phyloP scores from a whole-genome alignment of 805 yeast species.

The Sugiyamaella floridensis region DNA sequence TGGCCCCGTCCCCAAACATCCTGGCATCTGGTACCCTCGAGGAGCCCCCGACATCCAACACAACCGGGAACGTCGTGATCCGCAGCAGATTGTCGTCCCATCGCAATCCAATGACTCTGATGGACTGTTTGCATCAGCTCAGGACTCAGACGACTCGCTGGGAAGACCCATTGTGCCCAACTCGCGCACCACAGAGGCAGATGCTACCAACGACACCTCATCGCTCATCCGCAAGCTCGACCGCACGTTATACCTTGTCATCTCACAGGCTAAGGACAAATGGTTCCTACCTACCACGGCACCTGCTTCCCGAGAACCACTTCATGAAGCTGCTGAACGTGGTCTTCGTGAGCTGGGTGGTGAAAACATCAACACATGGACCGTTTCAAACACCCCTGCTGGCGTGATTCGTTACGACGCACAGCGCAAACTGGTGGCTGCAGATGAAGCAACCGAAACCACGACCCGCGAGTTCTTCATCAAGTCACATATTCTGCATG shows the following conservation, averaged over 20 bases:
- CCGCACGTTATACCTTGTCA: constrained; percentile 70
- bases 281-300: constrained; percentile 83
- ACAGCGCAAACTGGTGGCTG: constrained; percentile 17
- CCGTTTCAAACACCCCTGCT: constrained; percentile 85
- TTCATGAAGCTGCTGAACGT: constrained; percentile 67
- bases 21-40: constrained; percentile 69
- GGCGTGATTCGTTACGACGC: constrained; percentile 46
- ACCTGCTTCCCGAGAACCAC: constrained; percentile 39
- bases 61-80: constrained; percentile 79
- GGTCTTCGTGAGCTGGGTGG: constrained; percentile 74
- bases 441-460: constrained; percentile 17
- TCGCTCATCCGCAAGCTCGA: constrained; percentile 75
- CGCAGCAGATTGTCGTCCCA: constrained; percentile 75
- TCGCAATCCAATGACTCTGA: constrained; percentile 36
- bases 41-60: constrained; percentile 84
- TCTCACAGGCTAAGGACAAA: constrained; percentile 34
- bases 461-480: constrained; percentile 58
- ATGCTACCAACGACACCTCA: constrained; percentile 48
- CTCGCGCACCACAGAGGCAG: constrained; percentile 73
- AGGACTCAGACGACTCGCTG: constrained; percentile 44
- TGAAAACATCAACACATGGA: constrained; percentile 70
- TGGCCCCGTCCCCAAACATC: constrained; percentile 65
- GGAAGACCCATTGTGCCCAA: constrained; percentile 63
- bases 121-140: constrained; percentile 14
- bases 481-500: constrained; percentile 84